Base-by-base conservation (phyloP, 805 yeast genomes). In the Isabelozyma heimii region DNA sequence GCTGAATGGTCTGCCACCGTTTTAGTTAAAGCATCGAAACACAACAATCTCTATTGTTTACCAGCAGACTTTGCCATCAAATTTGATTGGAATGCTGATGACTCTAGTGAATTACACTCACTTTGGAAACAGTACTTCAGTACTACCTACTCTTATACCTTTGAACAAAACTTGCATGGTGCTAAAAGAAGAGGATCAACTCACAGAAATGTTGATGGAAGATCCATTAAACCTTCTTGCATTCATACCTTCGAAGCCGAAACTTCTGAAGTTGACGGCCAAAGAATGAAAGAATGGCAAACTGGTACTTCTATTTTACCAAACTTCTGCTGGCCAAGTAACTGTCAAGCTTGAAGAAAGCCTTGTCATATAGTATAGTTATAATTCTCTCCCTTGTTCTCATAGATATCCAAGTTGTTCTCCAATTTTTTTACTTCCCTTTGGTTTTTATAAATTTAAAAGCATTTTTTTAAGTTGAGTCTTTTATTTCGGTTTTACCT, bases 1-100 rank as follows among this genome's bases (percentile, higher is more conserved):
- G 57, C 57, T 51, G 40, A 55, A 39, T 59, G 58, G 58, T 35
- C 53, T 13, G 47, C 57, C 28, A 45, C 57, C 13, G 54, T 60
- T 14, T 37, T 51, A 10, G 58, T 57, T 10, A 46, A 52, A 43
- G 53, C 58, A 15, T 42, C 45, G 7, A 40, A 38, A 28, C 38
- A 48, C 20, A 37, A 47, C 24, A 52, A 51, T 16, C 53, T 51
- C 46, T 55, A 57, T 49, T 57, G 61, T 48, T 52, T 57, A 45
- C 61, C 61, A 45, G 28, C 40, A 5, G 52, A 50, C 35, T 55
- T 57, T 44, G 47, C 50, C 15, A 51, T 57, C 42, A 45, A 48
- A 16, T 57, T 51, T 47, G 50, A 53, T 41, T 53, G 55, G 55
- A 49, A 47, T 37, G 48, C 50, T 16, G 45, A 47, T 43, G 49